These are phyloP conservation scores for Closterium sp. DNA, from an alignment of 139 green algal genomes.

Conservation along the genomic window DNA sequence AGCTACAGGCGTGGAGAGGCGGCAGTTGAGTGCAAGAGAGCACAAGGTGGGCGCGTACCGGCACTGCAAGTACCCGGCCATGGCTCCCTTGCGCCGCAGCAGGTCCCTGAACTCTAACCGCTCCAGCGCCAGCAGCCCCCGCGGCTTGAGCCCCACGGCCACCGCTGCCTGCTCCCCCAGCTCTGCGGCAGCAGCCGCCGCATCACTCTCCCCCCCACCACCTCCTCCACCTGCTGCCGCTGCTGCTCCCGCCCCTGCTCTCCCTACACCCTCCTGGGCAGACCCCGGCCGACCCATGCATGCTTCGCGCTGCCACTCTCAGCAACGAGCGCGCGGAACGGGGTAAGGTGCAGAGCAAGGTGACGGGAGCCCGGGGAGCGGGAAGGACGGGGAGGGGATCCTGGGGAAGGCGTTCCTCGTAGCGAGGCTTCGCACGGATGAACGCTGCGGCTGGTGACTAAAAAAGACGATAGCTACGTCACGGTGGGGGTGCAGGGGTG, in stretches of 20 bases:
- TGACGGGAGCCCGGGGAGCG: neutral
- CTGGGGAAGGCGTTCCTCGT: no score
- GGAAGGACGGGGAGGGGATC: neutral
- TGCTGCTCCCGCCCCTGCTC: neutral
- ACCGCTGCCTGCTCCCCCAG: constrained; percentile 24
- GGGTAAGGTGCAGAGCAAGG: neutral
- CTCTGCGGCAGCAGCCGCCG: neutral
- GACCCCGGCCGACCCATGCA: neutral
- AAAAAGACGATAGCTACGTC: no score
- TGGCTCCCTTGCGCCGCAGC: constrained; percentile 6
- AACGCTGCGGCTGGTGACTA: no score
- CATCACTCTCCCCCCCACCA: neutral
- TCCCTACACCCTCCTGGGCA: neutral
- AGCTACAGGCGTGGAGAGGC: neutral
- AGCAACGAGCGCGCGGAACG: neutral
- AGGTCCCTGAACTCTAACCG: constrained; percentile 29
- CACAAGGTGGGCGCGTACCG: neutral
- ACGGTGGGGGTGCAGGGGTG: no score
- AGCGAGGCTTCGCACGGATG: no score
- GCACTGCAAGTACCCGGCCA: constrained; percentile 21
- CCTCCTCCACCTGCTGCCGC: neutral
- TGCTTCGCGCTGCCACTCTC: neutral
- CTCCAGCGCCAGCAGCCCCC: neutral
- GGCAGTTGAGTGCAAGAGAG: neutral
- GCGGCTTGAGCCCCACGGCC: constrained; percentile 16